A percentile compares a stretch with the other conserved stretches of the same genome.
Conservation (phyloP, 306 rosid genomes). For the Oxytropis ochrocephala region DNA sequence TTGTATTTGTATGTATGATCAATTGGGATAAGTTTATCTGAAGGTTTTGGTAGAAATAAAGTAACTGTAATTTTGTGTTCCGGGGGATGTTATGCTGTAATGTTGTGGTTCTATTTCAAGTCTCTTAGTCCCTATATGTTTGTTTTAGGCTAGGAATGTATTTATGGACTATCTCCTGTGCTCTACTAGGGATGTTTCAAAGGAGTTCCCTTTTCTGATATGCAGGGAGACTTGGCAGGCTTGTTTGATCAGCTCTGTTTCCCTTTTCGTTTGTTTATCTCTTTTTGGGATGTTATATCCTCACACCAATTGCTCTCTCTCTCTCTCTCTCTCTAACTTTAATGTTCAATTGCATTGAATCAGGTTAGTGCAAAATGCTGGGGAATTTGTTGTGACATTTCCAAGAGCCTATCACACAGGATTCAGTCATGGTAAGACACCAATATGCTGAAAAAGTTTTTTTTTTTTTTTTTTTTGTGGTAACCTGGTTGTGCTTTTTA, state of each 20-base stretch:
- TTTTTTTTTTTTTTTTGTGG: neutral
- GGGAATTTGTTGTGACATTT: slow-evolving; percentile 83
- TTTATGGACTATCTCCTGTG: neutral
- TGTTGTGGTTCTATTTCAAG: neutral
- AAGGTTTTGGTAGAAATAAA: neutral
- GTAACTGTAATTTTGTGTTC: neutral
- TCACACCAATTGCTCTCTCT: neutral
- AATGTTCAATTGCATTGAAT: slow-evolving; percentile 12
- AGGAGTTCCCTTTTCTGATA: neutral
- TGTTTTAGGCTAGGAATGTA: neutral
- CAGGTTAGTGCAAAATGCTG: slow-evolving; percentile 84
- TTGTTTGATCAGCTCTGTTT: neutral
- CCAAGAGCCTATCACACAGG: slow-evolving; percentile 89
- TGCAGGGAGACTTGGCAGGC: neutral
- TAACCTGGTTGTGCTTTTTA: neutral
- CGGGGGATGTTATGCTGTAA: neutral
- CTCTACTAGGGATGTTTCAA: neutral
- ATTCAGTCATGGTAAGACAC: slow-evolving; percentile 72
- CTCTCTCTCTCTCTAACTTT: neutral
- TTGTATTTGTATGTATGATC: neutral
- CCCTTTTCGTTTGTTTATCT: neutral
- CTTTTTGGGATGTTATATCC: neutral
- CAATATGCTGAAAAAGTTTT: neutral
- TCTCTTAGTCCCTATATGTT: neutral
- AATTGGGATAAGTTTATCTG: neutral